Conservation (phyloP, 2,329 filamentous ascomycete genomes). For the Pestalotiopsis sp. region DNA sequence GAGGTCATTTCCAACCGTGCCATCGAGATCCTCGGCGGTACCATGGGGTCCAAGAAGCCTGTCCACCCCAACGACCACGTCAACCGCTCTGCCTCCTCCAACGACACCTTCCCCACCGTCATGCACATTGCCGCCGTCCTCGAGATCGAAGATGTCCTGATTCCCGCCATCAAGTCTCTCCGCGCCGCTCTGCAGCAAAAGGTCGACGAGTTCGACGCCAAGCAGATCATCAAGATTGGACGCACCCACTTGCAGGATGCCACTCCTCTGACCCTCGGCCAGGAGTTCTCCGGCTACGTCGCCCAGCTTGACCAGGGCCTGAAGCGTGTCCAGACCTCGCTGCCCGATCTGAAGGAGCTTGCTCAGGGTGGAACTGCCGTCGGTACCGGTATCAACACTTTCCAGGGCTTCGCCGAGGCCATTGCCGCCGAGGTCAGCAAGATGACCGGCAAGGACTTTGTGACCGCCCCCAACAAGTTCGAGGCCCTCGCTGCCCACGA, state of each 20-base stretch:
- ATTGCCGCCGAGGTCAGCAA: conserved; percentile 89
- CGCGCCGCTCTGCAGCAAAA: conserved; percentile 85
- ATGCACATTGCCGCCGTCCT: conserved; percentile 99
- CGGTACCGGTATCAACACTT: conserved; percentile 97
- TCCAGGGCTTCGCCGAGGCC: conserved; percentile 90
- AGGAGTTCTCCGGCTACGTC: conserved; percentile 98
- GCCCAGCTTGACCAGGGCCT: conserved; percentile 92
- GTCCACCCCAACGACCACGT: conserved; percentile 99
- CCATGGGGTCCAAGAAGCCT: conserved; percentile 95
- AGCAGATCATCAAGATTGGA: conserved; percentile 97
- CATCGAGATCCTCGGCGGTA: conserved; percentile 94
- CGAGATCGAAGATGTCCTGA: conserved; percentile 82
- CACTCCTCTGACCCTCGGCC: conserved; percentile 90
- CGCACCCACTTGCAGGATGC: conserved; percentile 97
- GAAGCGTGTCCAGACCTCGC: conserved; percentile 78
- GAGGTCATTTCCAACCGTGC: conserved; percentile 99
- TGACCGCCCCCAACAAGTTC: conserved; percentile 98
- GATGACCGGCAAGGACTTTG: conserved; percentile 91
- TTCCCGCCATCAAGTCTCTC: conserved; percentile 82
- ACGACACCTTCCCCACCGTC: conserved; percentile 98
- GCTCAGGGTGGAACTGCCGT: conserved; percentile 97
- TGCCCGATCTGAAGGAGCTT: conserved; percentile 83
- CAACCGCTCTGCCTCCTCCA: conserved; percentile 98
- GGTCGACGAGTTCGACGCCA: conserved; percentile 80
- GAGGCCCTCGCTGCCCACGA: conserved; percentile 96